Conservation (phyloP, 2,329 filamentous ascomycete species). For the Mycosphaerella sp. region DNA sequence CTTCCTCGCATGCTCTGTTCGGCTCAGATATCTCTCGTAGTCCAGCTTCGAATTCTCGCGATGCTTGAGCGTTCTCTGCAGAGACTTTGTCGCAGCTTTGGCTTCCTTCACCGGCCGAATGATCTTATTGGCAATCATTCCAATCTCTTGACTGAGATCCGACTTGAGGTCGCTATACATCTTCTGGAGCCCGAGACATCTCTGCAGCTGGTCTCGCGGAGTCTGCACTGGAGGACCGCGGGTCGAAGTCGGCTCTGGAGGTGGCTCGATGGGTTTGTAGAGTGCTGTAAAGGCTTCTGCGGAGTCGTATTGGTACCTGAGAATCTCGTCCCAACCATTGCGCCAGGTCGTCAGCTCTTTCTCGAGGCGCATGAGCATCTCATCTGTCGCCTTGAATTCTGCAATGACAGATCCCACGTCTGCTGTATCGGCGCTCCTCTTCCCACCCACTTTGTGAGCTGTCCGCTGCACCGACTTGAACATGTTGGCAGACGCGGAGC, state of each 20-base stretch:
- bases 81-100: slow-evolving; percentile 60
- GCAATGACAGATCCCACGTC: slow-evolving; percentile 67
- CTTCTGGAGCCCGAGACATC: slow-evolving; percentile 58
- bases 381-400: slow-evolving; percentile 75
- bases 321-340: slow-evolving; percentile 69
- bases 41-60: slow-evolving; percentile 75
- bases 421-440: slow-evolving; percentile 66
- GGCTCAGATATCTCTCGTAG: slow-evolving; percentile 69
- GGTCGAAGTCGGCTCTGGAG: slow-evolving; percentile 47
- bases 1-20: slow-evolving; percentile 61
- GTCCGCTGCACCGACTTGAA: slow-evolving; percentile 55
- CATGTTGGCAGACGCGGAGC: slow-evolving; percentile 24
- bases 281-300: slow-evolving; percentile 63
- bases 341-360: slow-evolving; percentile 70
- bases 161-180: slow-evolving; percentile 64
- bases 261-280: slow-evolving; percentile 69
- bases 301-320: slow-evolving; percentile 61
- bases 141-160: slow-evolving; percentile 66
- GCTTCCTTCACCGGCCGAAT: slow-evolving; percentile 64
- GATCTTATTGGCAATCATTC: slow-evolving; percentile 62
- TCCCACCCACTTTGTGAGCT: slow-evolving; percentile 61
- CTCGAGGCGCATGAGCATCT: slow-evolving; percentile 58
- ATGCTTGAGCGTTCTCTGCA: slow-evolving; percentile 80
- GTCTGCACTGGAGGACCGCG: slow-evolving; percentile 52
- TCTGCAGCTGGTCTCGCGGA: slow-evolving; percentile 55